A percentile compares a stretch with the other conserved stretches of the same genome.
These are phyloP conservation scores for Dillenia turbinata DNA, from an alignment of 164 flowering plant genomes.

Conservation along the genomic window DNA sequence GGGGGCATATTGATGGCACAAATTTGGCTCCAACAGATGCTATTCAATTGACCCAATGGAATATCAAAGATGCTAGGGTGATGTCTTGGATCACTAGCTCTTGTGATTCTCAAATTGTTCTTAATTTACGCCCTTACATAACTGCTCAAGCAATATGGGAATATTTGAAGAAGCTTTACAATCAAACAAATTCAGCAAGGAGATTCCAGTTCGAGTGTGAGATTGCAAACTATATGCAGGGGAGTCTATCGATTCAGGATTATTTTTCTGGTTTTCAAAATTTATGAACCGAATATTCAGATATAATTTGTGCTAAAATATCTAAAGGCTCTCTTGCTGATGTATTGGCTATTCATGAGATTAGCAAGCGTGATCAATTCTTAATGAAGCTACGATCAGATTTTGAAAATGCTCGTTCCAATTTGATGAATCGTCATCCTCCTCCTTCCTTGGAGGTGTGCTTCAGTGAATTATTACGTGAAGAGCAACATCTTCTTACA, in stretches of 20 bases:
- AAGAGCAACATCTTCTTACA: not conserved
- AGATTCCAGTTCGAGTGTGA: not conserved
- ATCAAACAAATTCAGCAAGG: not conserved
- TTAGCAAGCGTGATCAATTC: not conserved
- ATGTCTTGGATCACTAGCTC: too few species aligned
- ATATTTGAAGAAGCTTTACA: not conserved
- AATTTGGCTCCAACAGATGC: too few species aligned
- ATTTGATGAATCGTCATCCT: not conserved
- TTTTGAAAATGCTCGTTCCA: not conserved
- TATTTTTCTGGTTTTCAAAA: slow-evolving; percentile 4
- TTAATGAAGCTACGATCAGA: not conserved
- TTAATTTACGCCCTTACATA: not conserved
- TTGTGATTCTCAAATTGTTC: not conserved
- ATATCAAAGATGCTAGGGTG: too few species aligned
- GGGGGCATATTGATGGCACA: too few species aligned
- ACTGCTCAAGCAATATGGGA: not conserved
- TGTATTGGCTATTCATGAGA: not conserved
- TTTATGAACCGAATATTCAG: slow-evolving; percentile 1
- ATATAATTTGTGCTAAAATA: not conserved
- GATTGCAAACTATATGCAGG: not conserved
- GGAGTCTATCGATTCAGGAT: slow-evolving; percentile 1
- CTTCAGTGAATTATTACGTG: not conserved
- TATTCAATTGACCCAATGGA: too few species aligned
- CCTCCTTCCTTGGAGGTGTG: not conserved
- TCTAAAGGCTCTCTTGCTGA: not conserved